Base-by-base conservation (phyloP, 108 stramenopile genomes). In the Cyclostephanos invisitatus region DNA sequence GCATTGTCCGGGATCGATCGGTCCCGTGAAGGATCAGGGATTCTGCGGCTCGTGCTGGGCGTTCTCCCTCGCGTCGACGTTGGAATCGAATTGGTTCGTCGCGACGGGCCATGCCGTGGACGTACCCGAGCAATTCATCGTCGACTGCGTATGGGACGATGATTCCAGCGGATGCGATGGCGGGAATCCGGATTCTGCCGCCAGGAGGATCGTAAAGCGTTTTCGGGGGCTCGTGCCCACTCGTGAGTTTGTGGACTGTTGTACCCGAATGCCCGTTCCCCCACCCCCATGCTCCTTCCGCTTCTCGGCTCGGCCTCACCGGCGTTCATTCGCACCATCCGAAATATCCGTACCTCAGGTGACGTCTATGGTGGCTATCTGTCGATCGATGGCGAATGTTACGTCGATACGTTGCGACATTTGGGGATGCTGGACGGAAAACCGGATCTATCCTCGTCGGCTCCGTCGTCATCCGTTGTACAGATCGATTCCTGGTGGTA, bases 1-100 rank as follows among this genome's bases (percentile, higher is more conserved):
- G 11, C 60, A 76, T 29, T n/a, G 69, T 14, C 75, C 75, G 49
- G 73, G 63, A 3, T 68, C 87, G 9, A 81, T 87, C 36, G 82
- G 81, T 24, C 81, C 81, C 18, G 82, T 88, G 11, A 88, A 88
- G 71, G 82, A 88, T 54, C 87, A 88, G 67, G 87, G 87, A 10
- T 62, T 81, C 36, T 88, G 87, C 59, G 87, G 87, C 40, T 81
- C 78, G 63, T 73, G 87, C 78, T 88, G 87, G 87, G 74, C 84
- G 8, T 88, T 88, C 81, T 86, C 85, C 18, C 44, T 72, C 21
- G 53, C 68, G 29, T 62, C 67, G 20, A 25, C 70, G 15, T 56
- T 80, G 40, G 78, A 80, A 61, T 68, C 72, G 21, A 67, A 74
- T 32, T 74, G 70, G 70, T 73, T 50, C 35, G 59, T 80, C 8